Percentiles rank a stretch among this genome's conserved stretches.
These are phyloP conservation scores for Rhizopus microsporus DNA, from an alignment of 371 early-diverging fungal species.

Conservation along the genomic window DNA sequence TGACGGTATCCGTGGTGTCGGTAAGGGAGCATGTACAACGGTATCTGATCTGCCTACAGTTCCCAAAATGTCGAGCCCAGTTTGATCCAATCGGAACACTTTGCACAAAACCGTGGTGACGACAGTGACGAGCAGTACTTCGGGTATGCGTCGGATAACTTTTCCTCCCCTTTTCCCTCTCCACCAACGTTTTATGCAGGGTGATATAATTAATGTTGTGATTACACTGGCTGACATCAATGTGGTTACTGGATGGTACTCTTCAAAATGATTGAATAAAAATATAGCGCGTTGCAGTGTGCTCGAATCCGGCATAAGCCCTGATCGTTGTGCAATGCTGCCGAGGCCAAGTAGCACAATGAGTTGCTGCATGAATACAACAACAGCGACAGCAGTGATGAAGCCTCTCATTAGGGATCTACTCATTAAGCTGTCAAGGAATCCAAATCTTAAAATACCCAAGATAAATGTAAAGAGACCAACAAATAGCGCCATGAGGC, in stretches of 20 bases:
- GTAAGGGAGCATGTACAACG: conserved; percentile 35
- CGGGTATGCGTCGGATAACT: conserved; percentile 68
- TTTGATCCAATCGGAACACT: conserved; percentile 56
- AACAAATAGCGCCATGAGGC: conserved; percentile 72
- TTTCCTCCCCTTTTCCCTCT: conserved; percentile 32
- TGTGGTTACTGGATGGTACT: conserved; percentile 28
- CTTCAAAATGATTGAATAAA: conserved; percentile 30
- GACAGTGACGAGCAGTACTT: conserved; percentile 79
- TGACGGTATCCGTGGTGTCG: conserved; percentile 54
- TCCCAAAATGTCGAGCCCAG: conserved; percentile 72
- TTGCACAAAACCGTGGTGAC: conserved; percentile 61
- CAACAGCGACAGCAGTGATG: conserved; percentile 84
- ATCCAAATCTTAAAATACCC: conserved; percentile 89
- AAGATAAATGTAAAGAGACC: conserved; percentile 83
- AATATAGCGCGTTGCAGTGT: conserved; percentile 69
- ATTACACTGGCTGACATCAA: conserved; percentile 65
- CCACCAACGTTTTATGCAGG: conserved; percentile 17
- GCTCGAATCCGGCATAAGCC: conserved; percentile 58
- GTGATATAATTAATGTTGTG: conserved; percentile 55
- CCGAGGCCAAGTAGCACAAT: conserved; percentile 71
- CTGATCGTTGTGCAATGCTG: conserved; percentile 30
- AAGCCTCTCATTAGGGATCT: conserved; percentile 88
- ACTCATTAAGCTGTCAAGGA: conserved; percentile 89
- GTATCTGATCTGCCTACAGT: conserved; percentile 45
- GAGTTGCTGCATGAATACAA: conserved; percentile 81